phyloP scores from a whole-genome alignment of 208 protist genomes.

The Naegleria fowleri region DNA sequence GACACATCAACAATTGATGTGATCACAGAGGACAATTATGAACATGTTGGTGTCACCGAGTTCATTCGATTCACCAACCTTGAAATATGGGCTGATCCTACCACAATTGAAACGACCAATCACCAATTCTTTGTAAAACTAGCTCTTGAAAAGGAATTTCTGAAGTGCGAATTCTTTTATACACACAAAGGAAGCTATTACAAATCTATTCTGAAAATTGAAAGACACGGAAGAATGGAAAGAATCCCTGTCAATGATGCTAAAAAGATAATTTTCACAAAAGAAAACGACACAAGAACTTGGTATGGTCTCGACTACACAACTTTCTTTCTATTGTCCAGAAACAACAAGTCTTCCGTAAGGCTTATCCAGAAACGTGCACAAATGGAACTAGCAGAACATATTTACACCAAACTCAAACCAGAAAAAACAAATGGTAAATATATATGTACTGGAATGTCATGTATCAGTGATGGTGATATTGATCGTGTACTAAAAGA shows the following conservation, averaged over 20 bases:
- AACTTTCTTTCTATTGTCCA: not conserved
- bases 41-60: not conserved
- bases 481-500: too few relatives aligned
- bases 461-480: too few relatives aligned
- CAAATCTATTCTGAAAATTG: not conserved
- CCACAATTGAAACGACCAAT: not conserved
- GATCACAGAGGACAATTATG: not conserved
- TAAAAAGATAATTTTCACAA: not conserved
- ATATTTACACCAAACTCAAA: too few relatives aligned
- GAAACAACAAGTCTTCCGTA: too few relatives aligned
- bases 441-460: too few relatives aligned
- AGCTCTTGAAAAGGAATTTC: not conserved
- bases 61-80: not conserved
- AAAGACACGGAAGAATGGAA: not conserved
- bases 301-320: not conserved
- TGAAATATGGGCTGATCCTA: not conserved
- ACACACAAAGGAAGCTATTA: not conserved
- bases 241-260: not conserved
- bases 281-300: not conserved
- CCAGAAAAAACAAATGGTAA: too few relatives aligned
- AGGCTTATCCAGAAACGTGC: too few relatives aligned
- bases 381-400: too few relatives aligned
- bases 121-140: not conserved
- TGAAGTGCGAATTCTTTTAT: not conserved
- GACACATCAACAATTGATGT: not conserved